These are phyloP conservation scores for Prototheca stagnorum DNA, from an alignment of 163 green algal species.

Conservation along the genomic window DNA sequence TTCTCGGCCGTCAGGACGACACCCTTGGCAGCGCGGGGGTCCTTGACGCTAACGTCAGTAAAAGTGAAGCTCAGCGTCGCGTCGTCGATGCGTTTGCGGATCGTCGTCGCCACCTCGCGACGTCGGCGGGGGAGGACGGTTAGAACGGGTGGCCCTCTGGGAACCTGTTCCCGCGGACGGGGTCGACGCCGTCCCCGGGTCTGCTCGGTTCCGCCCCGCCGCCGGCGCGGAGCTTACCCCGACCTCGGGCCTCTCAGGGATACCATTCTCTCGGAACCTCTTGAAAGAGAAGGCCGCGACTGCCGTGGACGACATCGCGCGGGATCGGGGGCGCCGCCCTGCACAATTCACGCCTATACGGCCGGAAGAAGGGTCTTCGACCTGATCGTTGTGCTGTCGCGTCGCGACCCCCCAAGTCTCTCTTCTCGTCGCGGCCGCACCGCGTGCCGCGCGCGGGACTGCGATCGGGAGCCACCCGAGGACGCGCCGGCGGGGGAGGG, in stretches of 20 bases:
- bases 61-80: constrained; percentile 8
- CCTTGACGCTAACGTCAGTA: constrained; percentile 8
- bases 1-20: constrained; percentile 11
- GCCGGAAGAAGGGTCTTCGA: too few relatives aligned
- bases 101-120: not conserved
- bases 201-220: too few relatives aligned
- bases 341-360: too few relatives aligned
- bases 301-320: constrained; percentile 12
- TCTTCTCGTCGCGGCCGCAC: too few relatives aligned
- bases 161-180: not conserved
- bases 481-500: too few relatives aligned
- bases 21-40: constrained; percentile 3
- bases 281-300: constrained; percentile 5
- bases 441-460: too few relatives aligned
- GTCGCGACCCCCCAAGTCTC: too few relatives aligned
- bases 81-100: constrained; percentile 6
- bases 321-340: not conserved
- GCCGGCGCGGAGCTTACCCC: too few relatives aligned
- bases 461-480: too few relatives aligned
- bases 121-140: not conserved
- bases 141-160: not conserved
- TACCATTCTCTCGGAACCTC: constrained; percentile 3
- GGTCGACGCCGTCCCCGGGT: too few relatives aligned
- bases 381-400: too few relatives aligned
- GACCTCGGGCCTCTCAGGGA: not conserved